Evolutionary conservation across 140 eudicot species (phyloP), one percentile per base, ranked within the genome.

Genomic region (Senecio squalidus): DNA sequence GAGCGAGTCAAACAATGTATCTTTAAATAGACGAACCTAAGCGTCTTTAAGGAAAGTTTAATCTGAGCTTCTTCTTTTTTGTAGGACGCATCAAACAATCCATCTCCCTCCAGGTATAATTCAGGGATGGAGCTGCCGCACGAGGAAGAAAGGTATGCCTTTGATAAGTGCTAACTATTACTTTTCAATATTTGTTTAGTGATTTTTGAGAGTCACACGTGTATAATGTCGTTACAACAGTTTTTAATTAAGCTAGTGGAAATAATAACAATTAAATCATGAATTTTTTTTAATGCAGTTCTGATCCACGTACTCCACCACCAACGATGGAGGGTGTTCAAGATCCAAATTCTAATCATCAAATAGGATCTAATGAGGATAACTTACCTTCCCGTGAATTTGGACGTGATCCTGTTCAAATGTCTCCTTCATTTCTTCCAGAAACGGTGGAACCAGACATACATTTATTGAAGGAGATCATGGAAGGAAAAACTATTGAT

Each of bases 81-180:
- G 17, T 67, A 90, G 95, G 85, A 69, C 33, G 72, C 60, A 25
- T 23, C 41, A 29, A 66, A 33, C 36, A 65, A 25, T 55, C 67
- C 74, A 50, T 40, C 81, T 53, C 30, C 18, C 20, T 31, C 41
- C 1, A 69, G 39, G 29, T 69, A 73, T 51, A 50, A 56, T 59
- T 53, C 62, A 25, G 78, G 66, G 58, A 44, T 74, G 45, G 80
- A 74, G 39, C 48, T 70, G 39, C 33, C 29, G 34, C 79, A 59
- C 17, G 58, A 77, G 76, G 82, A 72, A 55, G 85, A 66, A 72
- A 84, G 53, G 98, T 91, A 84, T 34, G 78, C 40, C 21, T 58
- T 53, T 57, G 0, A 18, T 16, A 16, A 11, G 43, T 57, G 0
- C n/a, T 16, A 16, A 11, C 41, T 7, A 11, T 30, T 2, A 51